Evolutionary conservation across 2,329 filamentous ascomycete genomes (phyloP).

Genomic region (Fusarium vanettenii): DNA sequence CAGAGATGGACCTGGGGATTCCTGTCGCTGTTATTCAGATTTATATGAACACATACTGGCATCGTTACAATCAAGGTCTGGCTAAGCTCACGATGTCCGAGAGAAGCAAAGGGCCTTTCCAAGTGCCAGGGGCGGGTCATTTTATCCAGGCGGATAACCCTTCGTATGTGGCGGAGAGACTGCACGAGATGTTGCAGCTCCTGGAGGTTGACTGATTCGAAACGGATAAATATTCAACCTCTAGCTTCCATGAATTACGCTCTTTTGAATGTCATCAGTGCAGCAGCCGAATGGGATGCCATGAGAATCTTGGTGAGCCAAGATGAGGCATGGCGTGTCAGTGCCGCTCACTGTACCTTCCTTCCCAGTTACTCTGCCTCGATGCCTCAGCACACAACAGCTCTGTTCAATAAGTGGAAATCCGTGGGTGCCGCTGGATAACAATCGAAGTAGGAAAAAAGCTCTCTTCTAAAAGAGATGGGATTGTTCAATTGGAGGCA

Average conservation of each 20-base stretch:
- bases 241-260: background rate
- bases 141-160: constrained; percentile 65
- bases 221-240: background rate
- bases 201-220: background rate
- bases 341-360: background rate
- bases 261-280: background rate
- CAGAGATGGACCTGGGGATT: background rate
- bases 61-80: constrained; percentile 64
- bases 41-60: constrained; percentile 66
- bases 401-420: background rate
- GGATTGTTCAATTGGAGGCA: background rate
- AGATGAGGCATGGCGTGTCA: background rate
- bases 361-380: background rate
- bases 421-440: background rate
- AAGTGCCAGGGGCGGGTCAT: constrained; percentile 30
- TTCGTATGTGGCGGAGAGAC: constrained; percentile 51
- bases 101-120: constrained; percentile 47
- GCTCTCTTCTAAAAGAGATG: background rate
- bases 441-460: background rate
- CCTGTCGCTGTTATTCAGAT: constrained; percentile 52
- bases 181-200: constrained; percentile 13
- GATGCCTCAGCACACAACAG: background rate
- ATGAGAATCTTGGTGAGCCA: background rate
- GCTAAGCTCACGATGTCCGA: constrained; percentile 54
- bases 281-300: background rate